A percentile compares a stretch with the other conserved stretches of the same genome.
phyloP scores from a whole-genome alignment of 2,329 filamentous ascomycete species.

The Aspergillus niger region DNA sequence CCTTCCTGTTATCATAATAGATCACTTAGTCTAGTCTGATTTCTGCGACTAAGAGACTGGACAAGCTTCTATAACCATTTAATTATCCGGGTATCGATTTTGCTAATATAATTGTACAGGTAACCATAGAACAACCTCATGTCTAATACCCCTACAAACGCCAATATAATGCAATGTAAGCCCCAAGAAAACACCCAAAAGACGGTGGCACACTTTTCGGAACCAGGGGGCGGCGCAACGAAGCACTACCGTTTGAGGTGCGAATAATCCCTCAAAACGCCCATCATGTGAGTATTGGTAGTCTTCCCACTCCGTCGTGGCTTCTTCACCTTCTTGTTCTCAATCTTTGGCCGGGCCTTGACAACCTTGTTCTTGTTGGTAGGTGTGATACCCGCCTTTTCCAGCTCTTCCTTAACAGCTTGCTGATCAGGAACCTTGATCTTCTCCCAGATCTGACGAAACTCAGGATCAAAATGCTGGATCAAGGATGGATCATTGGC shows the following conservation, averaged over 20 bases:
- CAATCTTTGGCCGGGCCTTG: slow-evolving; percentile 56
- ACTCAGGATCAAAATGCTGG: slow-evolving; percentile 77
- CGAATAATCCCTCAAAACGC: slow-evolving; percentile 74
- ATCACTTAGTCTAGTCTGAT: too few species aligned
- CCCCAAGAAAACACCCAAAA: neutral
- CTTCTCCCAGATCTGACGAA: slow-evolving; percentile 79
- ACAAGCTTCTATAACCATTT: neutral
- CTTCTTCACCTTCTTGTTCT: slow-evolving; percentile 74
- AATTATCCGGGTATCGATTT: slow-evolving; percentile 10
- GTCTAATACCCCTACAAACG: slow-evolving; percentile 6
- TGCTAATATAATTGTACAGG: slow-evolving; percentile 14
- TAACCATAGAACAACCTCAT: neutral
- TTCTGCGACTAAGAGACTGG: neutral
- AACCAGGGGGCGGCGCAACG: neutral
- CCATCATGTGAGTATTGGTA: slow-evolving; percentile 84
- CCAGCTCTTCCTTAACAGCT: slow-evolving; percentile 74
- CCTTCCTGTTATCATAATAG: too few species aligned
- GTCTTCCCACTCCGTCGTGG: slow-evolving; percentile 74
- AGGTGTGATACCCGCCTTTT: slow-evolving; percentile 77
- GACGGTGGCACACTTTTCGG: neutral
- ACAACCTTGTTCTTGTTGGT: slow-evolving; percentile 76
- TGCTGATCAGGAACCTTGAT: slow-evolving; percentile 74
- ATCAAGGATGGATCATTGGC: slow-evolving; percentile 78
- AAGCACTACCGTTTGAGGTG: slow-evolving; percentile 43
- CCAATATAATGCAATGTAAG: slow-evolving; percentile 9